These are phyloP conservation scores for Apophysomyces sp. DNA, from an alignment of 371 early-diverging fungal genomes.

Conservation along the genomic window DNA sequence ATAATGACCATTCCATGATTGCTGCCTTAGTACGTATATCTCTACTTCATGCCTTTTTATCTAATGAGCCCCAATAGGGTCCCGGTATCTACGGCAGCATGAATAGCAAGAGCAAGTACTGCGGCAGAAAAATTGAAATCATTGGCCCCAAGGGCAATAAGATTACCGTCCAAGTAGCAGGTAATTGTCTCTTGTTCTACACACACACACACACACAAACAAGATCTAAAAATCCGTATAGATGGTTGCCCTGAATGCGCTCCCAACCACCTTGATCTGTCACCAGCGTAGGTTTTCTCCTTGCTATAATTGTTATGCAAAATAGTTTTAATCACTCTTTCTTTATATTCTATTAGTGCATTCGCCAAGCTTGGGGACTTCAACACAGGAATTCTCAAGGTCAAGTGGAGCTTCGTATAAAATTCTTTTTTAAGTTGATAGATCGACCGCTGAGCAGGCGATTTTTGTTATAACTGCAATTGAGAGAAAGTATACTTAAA, in stretches of 20 bases:
- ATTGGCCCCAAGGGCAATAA: constrained; percentile 30
- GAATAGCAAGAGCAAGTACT: constrained; percentile 28
- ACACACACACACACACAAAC: neutral
- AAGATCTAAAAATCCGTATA: neutral
- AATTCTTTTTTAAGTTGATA: neutral
- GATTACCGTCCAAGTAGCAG: constrained; percentile 25
- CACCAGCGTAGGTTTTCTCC: constrained; percentile 25
- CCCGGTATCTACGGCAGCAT: constrained; percentile 31
- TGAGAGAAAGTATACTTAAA: neutral
- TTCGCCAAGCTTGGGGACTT: constrained; percentile 30
- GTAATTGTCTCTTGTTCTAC: neutral
- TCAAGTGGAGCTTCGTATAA: constrained; percentile 30
- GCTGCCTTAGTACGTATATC: constrained; percentile 25
- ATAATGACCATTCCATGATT: constrained; percentile 28
- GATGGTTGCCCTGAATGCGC: constrained; percentile 36
- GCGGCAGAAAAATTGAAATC: constrained; percentile 31
- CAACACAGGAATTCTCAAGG: constrained; percentile 29
- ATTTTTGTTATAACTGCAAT: neutral
- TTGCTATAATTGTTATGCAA: neutral
- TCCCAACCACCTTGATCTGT: constrained; percentile 30
- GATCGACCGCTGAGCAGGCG: neutral
- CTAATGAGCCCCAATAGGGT: constrained; percentile 4
- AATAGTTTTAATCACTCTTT: neutral
- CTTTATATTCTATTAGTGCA: constrained; percentile 17
- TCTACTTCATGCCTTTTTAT: neutral